phyloP scores from a whole-genome alignment of 768 basidiomycete genomes.

The Russula virescens region DNA sequence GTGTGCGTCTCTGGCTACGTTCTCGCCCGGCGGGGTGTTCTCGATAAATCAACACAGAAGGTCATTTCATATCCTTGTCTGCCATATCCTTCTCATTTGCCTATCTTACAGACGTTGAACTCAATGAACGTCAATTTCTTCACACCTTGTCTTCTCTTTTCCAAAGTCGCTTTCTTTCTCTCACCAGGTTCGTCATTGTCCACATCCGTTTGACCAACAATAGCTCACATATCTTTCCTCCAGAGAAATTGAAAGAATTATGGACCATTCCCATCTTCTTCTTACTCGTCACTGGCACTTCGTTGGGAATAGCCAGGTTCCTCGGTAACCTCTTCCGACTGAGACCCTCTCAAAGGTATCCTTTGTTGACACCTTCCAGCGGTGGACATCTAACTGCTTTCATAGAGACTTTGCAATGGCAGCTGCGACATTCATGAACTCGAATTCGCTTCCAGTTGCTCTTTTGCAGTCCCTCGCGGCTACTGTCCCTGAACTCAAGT shows the following conservation, averaged over 20 bases:
- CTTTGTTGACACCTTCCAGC: background rate
- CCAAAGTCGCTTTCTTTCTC: conserved; percentile 87
- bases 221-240: background rate
- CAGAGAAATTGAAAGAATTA: conserved; percentile 72
- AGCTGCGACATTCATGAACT: conserved; percentile 88
- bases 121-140: conserved; percentile 84
- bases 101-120: conserved; percentile 57
- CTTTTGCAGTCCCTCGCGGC: conserved; percentile 86
- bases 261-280: conserved; percentile 89
- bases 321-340: conserved; percentile 62
- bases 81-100: background rate
- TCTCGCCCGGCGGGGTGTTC: conserved; percentile 70
- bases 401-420: conserved; percentile 72
- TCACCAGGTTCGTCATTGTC: conserved; percentile 47
- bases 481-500: conserved; percentile 76
- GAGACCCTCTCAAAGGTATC: conserved; percentile 67
- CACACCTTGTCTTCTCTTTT: conserved; percentile 82
- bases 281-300: conserved; percentile 63
- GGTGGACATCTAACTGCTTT: background rate
- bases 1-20: conserved; percentile 80
- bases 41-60: conserved; percentile 90
- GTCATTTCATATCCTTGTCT: conserved; percentile 39
- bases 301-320: conserved; percentile 58
- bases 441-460: conserved; percentile 91
- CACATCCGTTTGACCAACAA: background rate